Conservation (phyloP, 257 asterid species). For the Primulina huaijiensis region DNA sequence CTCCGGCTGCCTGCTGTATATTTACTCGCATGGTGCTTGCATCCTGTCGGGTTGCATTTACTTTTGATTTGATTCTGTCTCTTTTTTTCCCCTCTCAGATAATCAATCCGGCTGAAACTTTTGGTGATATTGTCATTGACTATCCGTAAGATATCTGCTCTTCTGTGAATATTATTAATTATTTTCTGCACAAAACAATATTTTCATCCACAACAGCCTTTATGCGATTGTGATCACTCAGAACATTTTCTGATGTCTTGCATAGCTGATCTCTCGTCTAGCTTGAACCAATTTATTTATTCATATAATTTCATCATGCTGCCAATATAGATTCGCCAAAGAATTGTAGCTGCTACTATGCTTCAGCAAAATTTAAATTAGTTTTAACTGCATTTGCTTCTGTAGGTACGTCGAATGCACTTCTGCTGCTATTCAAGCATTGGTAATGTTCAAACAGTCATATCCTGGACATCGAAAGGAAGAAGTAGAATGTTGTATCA, state of each 20-base stretch:
- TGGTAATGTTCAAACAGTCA: constrained; percentile 59
- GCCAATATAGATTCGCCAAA: constrained; percentile 9
- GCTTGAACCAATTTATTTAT: constrained; percentile 19
- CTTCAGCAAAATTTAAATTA: constrained; percentile 9
- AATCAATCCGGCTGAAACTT: constrained; percentile 97
- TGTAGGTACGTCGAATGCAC: constrained; percentile 94
- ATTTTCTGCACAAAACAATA: constrained; percentile 7
- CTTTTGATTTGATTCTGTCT: constrained; percentile 4
- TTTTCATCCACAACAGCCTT: neutral
- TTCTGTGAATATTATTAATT: constrained; percentile 17
- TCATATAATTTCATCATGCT: constrained; percentile 8
- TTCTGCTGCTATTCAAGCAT: constrained; percentile 92
- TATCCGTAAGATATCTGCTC: constrained; percentile 78
- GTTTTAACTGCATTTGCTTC: constrained; percentile 29
- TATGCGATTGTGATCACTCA: constrained; percentile 8
- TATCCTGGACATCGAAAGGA: constrained; percentile 85
- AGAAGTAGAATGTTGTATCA: constrained; percentile 66
- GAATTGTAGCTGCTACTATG: constrained; percentile 9
- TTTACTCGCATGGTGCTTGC: neutral
- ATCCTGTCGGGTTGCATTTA: constrained; percentile 2
- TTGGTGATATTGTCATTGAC: constrained; percentile 98
- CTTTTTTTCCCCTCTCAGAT: constrained; percentile 46
- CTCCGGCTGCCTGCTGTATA: neutral
- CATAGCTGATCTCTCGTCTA: constrained; percentile 9
- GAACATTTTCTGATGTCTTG: neutral